A percentile compares a stretch with the other conserved stretches of the same genome.
These are phyloP conservation scores for Pseudohyphozyma bogoriensis DNA, from an alignment of 768 basidiomycete species.

Conservation along the genomic window DNA sequence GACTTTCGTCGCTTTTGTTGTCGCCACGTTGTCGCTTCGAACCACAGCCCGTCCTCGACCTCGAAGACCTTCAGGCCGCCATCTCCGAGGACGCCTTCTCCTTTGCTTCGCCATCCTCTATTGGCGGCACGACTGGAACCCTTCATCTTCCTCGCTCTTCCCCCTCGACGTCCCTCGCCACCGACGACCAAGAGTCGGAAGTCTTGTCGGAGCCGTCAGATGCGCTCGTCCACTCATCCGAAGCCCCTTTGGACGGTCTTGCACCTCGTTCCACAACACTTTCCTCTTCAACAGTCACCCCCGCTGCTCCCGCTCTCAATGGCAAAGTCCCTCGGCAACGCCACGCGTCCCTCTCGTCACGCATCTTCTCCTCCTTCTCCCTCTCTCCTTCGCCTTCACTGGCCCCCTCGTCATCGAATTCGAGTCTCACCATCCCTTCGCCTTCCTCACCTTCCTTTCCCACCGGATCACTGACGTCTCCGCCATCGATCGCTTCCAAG, in stretches of 20 bases:
- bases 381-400: background rate
- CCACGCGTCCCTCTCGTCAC: slow-evolving; percentile 23
- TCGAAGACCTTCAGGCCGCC: slow-evolving; percentile 23
- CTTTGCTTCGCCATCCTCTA: background rate
- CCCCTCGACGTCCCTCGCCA: background rate
- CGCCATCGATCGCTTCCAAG: too few species aligned
- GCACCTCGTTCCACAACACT: background rate
- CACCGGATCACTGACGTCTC: background rate
- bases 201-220: background rate
- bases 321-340: background rate
- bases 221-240: background rate
- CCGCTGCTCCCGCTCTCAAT: background rate
- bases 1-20: background rate
- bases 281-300: background rate
- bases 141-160: background rate
- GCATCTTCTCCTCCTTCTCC: slow-evolving; percentile 16
- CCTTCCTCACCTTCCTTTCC: background rate
- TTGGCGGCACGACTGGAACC: background rate
- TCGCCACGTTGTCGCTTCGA: background rate
- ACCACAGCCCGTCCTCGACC: slow-evolving; percentile 16
- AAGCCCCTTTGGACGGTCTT: background rate
- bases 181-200: background rate
- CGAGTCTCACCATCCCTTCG: background rate
- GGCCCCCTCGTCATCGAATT: background rate
- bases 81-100: slow-evolving; percentile 27